These are phyloP conservation scores for Xylaria nigripes DNA, from an alignment of 495 filamentous ascomycete genomes.

Conservation along the genomic window DNA sequence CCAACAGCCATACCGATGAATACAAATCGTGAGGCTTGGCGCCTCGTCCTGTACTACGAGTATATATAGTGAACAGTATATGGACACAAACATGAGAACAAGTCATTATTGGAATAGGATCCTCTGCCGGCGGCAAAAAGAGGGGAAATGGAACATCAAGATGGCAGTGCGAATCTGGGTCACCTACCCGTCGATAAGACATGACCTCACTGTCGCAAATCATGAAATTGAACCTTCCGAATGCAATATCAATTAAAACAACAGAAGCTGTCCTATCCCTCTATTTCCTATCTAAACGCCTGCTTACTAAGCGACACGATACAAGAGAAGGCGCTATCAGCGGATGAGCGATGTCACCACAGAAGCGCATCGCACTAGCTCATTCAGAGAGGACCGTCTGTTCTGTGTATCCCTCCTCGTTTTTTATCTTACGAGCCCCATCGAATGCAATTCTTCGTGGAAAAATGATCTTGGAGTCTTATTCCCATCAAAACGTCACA, in stretches of 20 bases:
- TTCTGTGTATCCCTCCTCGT: conserved; percentile 13
- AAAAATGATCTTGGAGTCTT: conserved; percentile 8
- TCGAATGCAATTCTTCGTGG: conserved; percentile 22
- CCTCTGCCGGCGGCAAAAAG: too few species aligned
- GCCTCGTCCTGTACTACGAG: too few species aligned
- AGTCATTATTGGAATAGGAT: too few species aligned
- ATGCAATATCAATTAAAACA: conserved; percentile 13
- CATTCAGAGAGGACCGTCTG: neutral
- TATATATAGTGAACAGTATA: too few species aligned
- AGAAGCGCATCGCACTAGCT: conserved; percentile 1
- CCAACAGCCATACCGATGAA: too few species aligned
- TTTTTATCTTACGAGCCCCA: conserved; percentile 9
- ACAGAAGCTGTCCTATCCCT: conserved; percentile 11
- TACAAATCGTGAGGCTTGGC: too few species aligned
- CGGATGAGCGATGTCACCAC: conserved; percentile 1
- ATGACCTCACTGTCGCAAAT: neutral
- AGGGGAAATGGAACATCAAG: too few species aligned
- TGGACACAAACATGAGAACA: too few species aligned
- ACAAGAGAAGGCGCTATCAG: conserved; percentile 5
- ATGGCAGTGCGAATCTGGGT: too few species aligned
- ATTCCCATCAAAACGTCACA: conserved; percentile 18
- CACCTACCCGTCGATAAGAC: neutral
- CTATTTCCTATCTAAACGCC: conserved; percentile 17
- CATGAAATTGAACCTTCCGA: neutral
- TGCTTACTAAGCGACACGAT: conserved; percentile 12